phyloP scores from a whole-genome alignment of 768 basidiomycete genomes.

The Phlebiopsis gigantea region DNA sequence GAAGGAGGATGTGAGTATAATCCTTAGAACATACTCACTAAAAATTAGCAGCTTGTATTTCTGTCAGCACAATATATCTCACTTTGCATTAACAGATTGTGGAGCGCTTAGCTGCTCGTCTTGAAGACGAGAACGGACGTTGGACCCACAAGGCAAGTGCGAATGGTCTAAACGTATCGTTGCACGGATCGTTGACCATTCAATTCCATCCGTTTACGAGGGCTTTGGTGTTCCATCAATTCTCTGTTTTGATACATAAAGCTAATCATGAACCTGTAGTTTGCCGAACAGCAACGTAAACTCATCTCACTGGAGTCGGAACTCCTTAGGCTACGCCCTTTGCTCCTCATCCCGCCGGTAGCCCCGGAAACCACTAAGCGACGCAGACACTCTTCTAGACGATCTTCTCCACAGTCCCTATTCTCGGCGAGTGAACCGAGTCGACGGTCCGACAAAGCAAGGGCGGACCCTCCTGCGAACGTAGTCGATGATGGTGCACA shows the following conservation, averaged over 20 bases:
- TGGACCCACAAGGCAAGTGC: constrained; percentile 54
- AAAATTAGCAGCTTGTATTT: background rate
- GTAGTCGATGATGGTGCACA: too few species aligned
- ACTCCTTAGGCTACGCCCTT: constrained; percentile 57
- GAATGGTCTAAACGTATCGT: too few species aligned
- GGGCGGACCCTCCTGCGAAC: too few species aligned
- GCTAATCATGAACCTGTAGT: constrained; percentile 31
- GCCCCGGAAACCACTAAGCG: background rate
- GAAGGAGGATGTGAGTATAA: constrained; percentile 4
- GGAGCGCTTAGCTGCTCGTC: constrained; percentile 39
- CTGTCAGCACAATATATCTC: background rate
- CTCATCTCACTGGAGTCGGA: constrained; percentile 57
- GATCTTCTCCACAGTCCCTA: background rate
- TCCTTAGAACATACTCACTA: background rate
- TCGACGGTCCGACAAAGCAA: too few species aligned
- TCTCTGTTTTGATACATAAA: background rate
- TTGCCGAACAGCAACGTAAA: constrained; percentile 52
- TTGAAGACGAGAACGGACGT: constrained; percentile 56
- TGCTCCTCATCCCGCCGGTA: constrained; percentile 31
- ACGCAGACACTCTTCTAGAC: background rate
- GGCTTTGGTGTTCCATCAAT: too few species aligned
- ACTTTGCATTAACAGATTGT: background rate
- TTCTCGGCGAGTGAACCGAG: background rate
- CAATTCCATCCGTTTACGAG: too few species aligned
- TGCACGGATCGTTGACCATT: too few species aligned